These are phyloP conservation scores for Arthrobotrys pseudoclavata DNA, from an alignment of 2,329 filamentous ascomycete genomes.

Conservation along the genomic window DNA sequence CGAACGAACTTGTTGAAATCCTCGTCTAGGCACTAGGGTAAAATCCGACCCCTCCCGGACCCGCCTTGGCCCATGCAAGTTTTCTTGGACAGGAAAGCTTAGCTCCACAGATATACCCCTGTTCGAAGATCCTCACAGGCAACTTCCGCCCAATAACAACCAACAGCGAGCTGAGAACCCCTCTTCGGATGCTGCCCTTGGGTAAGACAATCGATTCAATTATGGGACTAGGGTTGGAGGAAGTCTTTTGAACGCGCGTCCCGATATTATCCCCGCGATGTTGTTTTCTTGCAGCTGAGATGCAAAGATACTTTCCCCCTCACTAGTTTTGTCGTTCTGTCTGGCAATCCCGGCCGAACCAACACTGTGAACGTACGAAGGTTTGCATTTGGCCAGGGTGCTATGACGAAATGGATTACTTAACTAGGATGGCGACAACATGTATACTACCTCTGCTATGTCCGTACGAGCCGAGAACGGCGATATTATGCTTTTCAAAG, in stretches of 20 bases:
- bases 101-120: conserved; percentile 25
- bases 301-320: not conserved
- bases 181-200: conserved; percentile 31
- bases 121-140: conserved; percentile 12
- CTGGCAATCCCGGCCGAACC: conserved; percentile 31
- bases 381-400: conserved; percentile 12
- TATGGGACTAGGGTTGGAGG: conserved; percentile 1
- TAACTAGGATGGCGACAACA: not conserved
- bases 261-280: conserved; percentile 4
- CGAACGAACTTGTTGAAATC: not conserved
- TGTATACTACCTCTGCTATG: not conserved
- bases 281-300: not conserved
- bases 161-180: conserved; percentile 29
- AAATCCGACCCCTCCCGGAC: conserved; percentile 45
- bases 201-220: conserved; percentile 13
- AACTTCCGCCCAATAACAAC: conserved; percentile 6
- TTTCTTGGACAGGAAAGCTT: conserved; percentile 58
- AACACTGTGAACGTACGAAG: conserved; percentile 15
- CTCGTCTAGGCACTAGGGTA: not conserved
- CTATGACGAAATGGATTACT: conserved; percentile 29
- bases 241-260: conserved; percentile 39
- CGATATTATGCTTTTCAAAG: not conserved
- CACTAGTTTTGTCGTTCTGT: conserved; percentile 9
- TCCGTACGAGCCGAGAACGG: conserved; percentile 11
- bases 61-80: conserved; percentile 49